These are phyloP conservation scores for Phylloporus sp. DNA, from an alignment of 768 basidiomycete species.

Conservation along the genomic window DNA sequence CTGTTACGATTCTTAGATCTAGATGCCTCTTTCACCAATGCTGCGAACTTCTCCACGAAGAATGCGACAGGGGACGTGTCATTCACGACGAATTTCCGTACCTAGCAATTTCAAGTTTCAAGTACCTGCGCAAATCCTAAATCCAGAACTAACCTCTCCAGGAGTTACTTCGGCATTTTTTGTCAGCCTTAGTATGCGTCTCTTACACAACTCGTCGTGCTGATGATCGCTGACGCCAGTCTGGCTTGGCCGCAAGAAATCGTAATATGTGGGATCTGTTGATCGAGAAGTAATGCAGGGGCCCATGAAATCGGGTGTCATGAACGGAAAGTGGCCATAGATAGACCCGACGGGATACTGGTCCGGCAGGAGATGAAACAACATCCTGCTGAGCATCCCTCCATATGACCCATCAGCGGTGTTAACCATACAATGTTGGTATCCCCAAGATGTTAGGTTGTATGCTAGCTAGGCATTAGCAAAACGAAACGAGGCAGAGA, in stretches of 20 bases:
- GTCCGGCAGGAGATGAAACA: conserved; percentile 67
- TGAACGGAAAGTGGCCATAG: conserved; percentile 80
- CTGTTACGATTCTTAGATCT: background rate
- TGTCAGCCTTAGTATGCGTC: conserved; percentile 17
- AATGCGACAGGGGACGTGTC: conserved; percentile 6
- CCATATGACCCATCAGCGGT: conserved; percentile 66
- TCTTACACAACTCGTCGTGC: conserved; percentile 8
- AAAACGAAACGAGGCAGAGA: background rate
- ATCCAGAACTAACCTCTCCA: conserved; percentile 10
- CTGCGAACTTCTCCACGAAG: conserved; percentile 9
- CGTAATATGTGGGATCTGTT: conserved; percentile 42
- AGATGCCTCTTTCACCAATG: conserved; percentile 13
- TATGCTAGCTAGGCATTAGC: conserved; percentile 40
- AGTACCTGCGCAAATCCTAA: background rate
- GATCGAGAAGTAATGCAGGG: conserved; percentile 40
- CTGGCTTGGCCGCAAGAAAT: conserved; percentile 48
- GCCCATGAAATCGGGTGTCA: conserved; percentile 45
- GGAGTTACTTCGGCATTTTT: background rate
- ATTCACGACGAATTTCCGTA: conserved; percentile 12
- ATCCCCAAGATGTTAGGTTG: conserved; percentile 79
- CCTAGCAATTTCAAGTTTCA: conserved; percentile 1
- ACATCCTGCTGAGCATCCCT: conserved; percentile 66
- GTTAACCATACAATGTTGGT: conserved; percentile 62
- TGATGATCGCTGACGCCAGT: background rate
- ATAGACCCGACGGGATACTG: conserved; percentile 60